Evolutionary conservation across 2,329 filamentous ascomycete species (phyloP), one percentile per base, ranked within the genome.

Genomic region (Polytolypa hystricis): DNA sequence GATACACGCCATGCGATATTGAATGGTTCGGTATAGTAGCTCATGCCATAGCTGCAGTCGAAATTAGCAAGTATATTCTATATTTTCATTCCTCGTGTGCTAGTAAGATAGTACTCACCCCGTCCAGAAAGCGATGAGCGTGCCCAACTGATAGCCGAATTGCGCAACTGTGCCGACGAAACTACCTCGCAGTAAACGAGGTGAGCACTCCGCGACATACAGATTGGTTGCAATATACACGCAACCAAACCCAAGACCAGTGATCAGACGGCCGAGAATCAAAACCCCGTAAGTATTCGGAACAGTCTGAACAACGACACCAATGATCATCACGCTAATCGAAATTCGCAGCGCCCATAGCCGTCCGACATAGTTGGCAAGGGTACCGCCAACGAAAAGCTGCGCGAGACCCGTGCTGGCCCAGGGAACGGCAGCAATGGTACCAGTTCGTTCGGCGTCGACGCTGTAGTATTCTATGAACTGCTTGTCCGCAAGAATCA

Each of bases 1-100:
- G 58, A 62, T 1, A 64, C 53, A 21, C 61, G 45, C 62, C 61
- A 66, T 7, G 62, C 60, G 30, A 64, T 61, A 38, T 64, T 64
- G 46, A 55, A 61, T 0, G 62, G 62, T 0, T 48, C 49, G n/a
- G 44, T 53, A 36, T 64, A 56, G 42, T 55, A 62, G 5, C 56
- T 60, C 59, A 64, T 64, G 12, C 61, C 61, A n/a, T 37, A 27
- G 4, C 11, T n/a, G n/a, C n/a, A n/a, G n/a, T n/a, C n/a, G n/a
- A n/a, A n/a, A n/a, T n/a, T n/a, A n/a, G n/a, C n/a, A n/a, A n/a
- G n/a, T n/a, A n/a, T n/a, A n/a, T n/a, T n/a, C n/a, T n/a, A n/a
- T n/a, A n/a, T n/a, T n/a, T n/a, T n/a, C n/a, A n/a, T n/a, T n/a
- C n/a, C n/a, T n/a, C n/a, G n/a, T n/a, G n/a, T n/a, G n/a, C n/a